Percentiles rank a stretch among this genome's conserved stretches.
These are phyloP conservation scores for Singerocomus rubriflavus DNA, from an alignment of 1,284 basidiomycete genomes.

Conservation along the genomic window DNA sequence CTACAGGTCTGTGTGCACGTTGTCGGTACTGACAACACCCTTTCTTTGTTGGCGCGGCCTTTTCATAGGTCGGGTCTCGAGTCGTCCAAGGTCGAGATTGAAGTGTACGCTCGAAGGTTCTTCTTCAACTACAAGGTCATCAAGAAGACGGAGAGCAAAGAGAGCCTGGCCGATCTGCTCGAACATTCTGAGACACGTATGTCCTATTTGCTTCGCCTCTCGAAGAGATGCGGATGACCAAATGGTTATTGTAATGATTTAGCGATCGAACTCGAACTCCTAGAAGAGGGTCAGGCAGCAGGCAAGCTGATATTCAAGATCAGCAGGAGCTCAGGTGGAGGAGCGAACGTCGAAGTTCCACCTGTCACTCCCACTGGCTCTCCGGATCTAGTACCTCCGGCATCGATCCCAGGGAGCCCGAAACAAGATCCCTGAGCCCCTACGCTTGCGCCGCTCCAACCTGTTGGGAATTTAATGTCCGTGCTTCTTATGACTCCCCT, in stretches of 20 bases:
- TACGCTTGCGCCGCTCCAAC: background rate
- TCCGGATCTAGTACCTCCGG: background rate
- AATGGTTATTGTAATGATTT: background rate
- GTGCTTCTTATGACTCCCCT: background rate
- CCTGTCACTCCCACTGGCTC: background rate
- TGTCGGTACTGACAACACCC: conserved; percentile 1
- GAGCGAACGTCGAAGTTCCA: conserved; percentile 7
- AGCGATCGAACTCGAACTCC: conserved; percentile 32
- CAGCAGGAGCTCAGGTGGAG: conserved; percentile 11
- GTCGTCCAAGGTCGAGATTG: conserved; percentile 33
- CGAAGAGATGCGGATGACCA: background rate
- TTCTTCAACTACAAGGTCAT: conserved; percentile 35
- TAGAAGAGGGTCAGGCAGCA: conserved; percentile 31
- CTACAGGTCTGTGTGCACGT: background rate
- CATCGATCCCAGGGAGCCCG: conserved; percentile 9
- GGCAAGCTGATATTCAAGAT: conserved; percentile 30
- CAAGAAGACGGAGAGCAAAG: conserved; percentile 34
- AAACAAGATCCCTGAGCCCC: conserved; percentile 3
- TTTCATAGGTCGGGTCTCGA: conserved; percentile 26
- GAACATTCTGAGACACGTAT: conserved; percentile 31
- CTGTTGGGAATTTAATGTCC: conserved; percentile 5
- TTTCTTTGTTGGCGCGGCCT: too few species aligned
- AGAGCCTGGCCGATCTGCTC: conserved; percentile 32
- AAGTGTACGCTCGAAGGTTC: conserved; percentile 32
- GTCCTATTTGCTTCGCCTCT: conserved; percentile 6